phyloP scores from a whole-genome alignment of 2,329 filamentous ascomycete genomes.

The Pseudogymnoascus sp. region DNA sequence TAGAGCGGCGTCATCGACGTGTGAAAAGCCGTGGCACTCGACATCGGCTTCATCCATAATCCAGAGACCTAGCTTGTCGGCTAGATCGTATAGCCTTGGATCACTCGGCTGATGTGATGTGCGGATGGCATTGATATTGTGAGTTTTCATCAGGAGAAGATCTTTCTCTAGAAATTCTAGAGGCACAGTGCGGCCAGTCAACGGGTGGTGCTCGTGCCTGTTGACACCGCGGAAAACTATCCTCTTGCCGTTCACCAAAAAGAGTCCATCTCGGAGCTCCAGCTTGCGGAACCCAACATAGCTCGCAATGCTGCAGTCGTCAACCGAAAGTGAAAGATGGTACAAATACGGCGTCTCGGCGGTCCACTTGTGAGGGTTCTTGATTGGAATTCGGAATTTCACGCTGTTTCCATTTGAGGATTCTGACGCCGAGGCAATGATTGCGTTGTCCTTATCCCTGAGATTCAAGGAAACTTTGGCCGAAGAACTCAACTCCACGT shows the following conservation, averaged over 20 bases:
- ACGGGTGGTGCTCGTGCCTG: slow-evolving; percentile 49
- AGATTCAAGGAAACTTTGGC: slow-evolving; percentile 36
- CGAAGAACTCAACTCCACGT: slow-evolving; percentile 38
- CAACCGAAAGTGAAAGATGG: slow-evolving; percentile 38
- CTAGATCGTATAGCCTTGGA: slow-evolving; percentile 50
- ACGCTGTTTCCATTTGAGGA: slow-evolving; percentile 13
- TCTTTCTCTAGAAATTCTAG: slow-evolving; percentile 45
- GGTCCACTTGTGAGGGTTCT: slow-evolving; percentile 58
- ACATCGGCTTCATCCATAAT: slow-evolving; percentile 45
- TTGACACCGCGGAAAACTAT: slow-evolving; percentile 51
- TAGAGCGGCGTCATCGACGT: neutral
- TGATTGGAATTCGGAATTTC: slow-evolving; percentile 33
- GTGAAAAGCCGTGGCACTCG: slow-evolving; percentile 42
- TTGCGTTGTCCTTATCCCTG: slow-evolving; percentile 36
- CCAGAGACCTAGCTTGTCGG: slow-evolving; percentile 59
- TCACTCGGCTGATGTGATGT: slow-evolving; percentile 62
- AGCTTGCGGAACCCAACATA: slow-evolving; percentile 48
- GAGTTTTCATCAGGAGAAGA: slow-evolving; percentile 47
- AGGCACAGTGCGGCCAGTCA: slow-evolving; percentile 45
- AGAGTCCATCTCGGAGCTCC: slow-evolving; percentile 45
- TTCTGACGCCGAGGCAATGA: slow-evolving; percentile 23
- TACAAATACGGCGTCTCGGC: slow-evolving; percentile 62
- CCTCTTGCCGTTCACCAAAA: slow-evolving; percentile 47
- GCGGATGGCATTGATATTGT: slow-evolving; percentile 65
- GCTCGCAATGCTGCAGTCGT: slow-evolving; percentile 31